phyloP scores from a whole-genome alignment of 2,329 filamentous ascomycete species.

The Zymoseptoria tritici region DNA sequence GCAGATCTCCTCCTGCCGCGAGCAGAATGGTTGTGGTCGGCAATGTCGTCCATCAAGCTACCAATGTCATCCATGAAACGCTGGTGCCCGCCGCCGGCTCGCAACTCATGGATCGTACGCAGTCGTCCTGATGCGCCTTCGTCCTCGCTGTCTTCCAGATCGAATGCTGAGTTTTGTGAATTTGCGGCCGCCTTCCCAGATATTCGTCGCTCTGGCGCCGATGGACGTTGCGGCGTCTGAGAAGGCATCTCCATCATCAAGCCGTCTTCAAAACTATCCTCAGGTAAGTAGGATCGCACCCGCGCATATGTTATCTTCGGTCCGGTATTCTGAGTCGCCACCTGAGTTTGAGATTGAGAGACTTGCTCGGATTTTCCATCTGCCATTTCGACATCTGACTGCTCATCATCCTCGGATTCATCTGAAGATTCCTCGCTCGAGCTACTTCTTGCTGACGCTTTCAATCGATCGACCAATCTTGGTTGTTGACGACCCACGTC shows the following conservation, averaged over 20 bases:
- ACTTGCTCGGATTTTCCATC: conserved; percentile 2
- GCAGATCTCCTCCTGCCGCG: conserved; percentile 45
- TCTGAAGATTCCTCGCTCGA: conserved; percentile 15
- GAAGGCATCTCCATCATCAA: conserved; percentile 28
- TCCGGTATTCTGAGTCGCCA: conserved; percentile 21
- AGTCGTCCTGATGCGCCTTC: conserved; percentile 38
- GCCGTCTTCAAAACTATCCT: conserved; percentile 37
- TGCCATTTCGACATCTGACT: conserved; percentile 16
- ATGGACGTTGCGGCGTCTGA: conserved; percentile 14
- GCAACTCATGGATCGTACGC: conserved; percentile 55
- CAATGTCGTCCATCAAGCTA: conserved; percentile 52
- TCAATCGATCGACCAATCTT: conserved; percentile 29
- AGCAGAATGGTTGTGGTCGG: conserved; percentile 37
- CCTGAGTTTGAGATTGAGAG: conserved; percentile 10
- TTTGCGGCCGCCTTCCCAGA: conserved; percentile 6
- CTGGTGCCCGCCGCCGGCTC: conserved; percentile 50
- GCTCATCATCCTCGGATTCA: conserved; percentile 11
- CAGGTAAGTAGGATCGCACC: conserved; percentile 52
- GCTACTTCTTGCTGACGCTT: conserved; percentile 21
- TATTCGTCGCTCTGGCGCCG: conserved; percentile 4
- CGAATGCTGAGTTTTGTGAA: conserved; percentile 25
- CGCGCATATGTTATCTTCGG: conserved; percentile 51
- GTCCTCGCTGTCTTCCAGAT: conserved; percentile 41
- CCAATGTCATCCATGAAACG: conserved; percentile 51
- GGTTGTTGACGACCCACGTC: conserved; percentile 19